Base-by-base conservation (phyloP, 768 basidiomycete species). In the Hygrocybe punicea region DNA sequence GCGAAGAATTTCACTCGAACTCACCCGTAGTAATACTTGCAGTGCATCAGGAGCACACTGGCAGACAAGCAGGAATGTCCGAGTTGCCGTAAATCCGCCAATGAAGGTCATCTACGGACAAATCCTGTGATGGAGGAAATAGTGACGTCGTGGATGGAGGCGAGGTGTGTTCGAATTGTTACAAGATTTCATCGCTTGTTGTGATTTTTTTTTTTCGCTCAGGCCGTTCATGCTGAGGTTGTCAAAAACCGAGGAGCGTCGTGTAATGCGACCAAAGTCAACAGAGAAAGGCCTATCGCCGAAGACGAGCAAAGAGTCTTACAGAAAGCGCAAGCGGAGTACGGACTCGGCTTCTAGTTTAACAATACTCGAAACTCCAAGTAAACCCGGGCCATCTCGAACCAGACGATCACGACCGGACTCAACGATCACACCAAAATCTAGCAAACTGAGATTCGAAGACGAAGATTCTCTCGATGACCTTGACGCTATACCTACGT, bases 11-110 rank as follows among this genome's bases (percentile, higher is more conserved):
- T 33, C 60, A 33, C 52, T 36, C 50, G 25, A 57, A 51, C 54
- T 44, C 14, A 35, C 42, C 49, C 19, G 19, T 23, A 39, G 48
- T 36, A 46, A 19, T 36, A 17, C 29, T 3, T 19, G 16, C 57
- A 93, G 91, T 93, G 91, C 66, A 83, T 92, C 53, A 78, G 91
- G 48, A 73, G 80, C 19, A 76, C 81, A 4, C 67, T 91, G 25
- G 63, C 75, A 6, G 74, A 67, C 33, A 85, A 86, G 64, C 79
- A 82, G 23, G 84, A 86, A 66, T 93, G 91, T 62, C 90, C 91
- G 7, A 75, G 73, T 16, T 93, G 91, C 69, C 78, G 87, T 17
- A 83, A 84, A 62, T 57, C 69, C 17, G 64, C 80, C 0, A 77
- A 76, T 11, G 89, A 91, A 66, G 78, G 77, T 3, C 82, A 86